phyloP scores from a whole-genome alignment of 1,284 basidiomycete species.

The Chiua sp. region DNA sequence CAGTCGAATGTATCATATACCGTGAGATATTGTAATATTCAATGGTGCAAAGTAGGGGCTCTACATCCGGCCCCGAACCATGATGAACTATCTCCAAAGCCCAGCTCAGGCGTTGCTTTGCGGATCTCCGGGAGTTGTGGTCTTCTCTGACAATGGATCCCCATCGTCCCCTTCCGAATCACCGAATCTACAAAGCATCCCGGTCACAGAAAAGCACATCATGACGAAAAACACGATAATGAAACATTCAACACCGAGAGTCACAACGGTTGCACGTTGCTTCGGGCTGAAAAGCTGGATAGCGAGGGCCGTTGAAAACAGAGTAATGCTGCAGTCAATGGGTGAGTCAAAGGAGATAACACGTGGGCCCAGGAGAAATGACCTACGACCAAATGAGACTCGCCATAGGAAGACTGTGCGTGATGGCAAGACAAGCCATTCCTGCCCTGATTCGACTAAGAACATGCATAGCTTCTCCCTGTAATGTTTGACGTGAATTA shows the following conservation, averaged over 20 bases:
- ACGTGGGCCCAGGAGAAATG: neutral
- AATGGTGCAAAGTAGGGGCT: too few species aligned
- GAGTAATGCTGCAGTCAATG: conserved; percentile 6
- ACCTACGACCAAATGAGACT: conserved; percentile 26
- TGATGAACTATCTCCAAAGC: too few species aligned
- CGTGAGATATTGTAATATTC: too few species aligned
- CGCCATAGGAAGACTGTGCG: conserved; percentile 23
- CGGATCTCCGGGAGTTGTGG: too few species aligned
- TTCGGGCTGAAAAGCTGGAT: conserved; percentile 18
- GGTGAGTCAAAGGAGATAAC: too few species aligned
- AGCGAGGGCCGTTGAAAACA: conserved; percentile 15
- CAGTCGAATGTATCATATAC: too few species aligned
- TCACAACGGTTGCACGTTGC: neutral
- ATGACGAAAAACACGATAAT: conserved; percentile 7
- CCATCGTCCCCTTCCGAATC: too few species aligned
- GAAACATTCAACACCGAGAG: conserved; percentile 14
- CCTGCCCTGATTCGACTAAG: conserved; percentile 12
- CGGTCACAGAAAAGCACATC: neutral
- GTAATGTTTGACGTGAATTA: neutral
- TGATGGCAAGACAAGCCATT: conserved; percentile 17
- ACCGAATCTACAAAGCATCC: too few species aligned
- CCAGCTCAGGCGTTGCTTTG: too few species aligned
- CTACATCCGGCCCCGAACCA: too few species aligned
- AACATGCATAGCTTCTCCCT: conserved; percentile 14
- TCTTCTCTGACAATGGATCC: too few species aligned